phyloP scores from a whole-genome alignment of 2,329 filamentous ascomycete genomes.

The Fusarium gaditjirri region DNA sequence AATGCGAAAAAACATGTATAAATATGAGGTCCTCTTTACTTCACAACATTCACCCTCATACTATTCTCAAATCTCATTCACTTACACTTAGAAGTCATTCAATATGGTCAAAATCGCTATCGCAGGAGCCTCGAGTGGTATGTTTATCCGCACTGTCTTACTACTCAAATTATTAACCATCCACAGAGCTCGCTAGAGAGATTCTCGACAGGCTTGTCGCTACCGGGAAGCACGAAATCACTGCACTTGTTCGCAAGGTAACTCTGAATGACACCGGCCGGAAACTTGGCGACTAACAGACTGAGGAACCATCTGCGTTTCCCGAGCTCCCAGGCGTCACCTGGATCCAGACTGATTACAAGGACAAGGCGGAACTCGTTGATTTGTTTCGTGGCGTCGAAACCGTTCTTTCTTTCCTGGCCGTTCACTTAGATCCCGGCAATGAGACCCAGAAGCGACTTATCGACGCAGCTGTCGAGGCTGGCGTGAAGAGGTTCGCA shows the following conservation, averaged over 20 bases:
- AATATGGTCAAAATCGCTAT: constrained; percentile 13
- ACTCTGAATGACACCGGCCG: rapidly evolving
- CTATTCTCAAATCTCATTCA: rapidly evolving
- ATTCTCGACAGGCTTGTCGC: constrained; percentile 6
- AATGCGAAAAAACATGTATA: rapidly evolving
- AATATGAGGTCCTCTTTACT: rapidly evolving
- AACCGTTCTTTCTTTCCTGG: constrained; percentile 8
- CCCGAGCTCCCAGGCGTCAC: background rate
- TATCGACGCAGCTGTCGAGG: background rate
- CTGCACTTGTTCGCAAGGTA: background rate
- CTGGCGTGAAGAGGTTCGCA: background rate
- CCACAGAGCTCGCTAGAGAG: background rate
- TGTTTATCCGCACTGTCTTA: rapidly evolving
- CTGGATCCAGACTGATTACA: background rate
- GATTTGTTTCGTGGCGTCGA: background rate
- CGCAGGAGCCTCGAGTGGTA: constrained; percentile 1
- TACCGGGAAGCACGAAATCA: background rate
- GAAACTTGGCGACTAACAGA: rapidly evolving
- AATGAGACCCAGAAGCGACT: constrained; percentile 5
- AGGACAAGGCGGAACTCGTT: background rate
- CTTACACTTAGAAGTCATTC: rapidly evolving
- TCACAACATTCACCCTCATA: rapidly evolving
- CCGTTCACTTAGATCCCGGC: background rate
- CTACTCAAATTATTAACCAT: rapidly evolving
- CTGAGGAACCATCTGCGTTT: background rate